Base-by-base conservation (phyloP, 768 basidiomycete genomes). In the Trametes cubensis region DNA sequence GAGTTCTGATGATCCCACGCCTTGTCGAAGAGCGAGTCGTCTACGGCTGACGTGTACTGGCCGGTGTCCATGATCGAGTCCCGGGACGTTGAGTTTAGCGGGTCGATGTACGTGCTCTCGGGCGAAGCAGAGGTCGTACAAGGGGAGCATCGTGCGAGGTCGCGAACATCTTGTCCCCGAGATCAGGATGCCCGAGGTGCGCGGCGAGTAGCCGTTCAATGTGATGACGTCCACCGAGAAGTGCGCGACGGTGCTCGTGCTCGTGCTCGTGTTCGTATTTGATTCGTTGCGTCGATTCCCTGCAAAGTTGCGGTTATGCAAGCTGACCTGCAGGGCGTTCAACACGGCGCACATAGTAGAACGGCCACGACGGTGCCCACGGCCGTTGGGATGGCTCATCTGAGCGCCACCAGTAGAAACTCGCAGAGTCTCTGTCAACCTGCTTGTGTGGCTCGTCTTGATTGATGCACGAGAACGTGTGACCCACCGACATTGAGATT, bases 31-130 rank as follows among this genome's bases (percentile, higher is more conserved):
- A 74, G 58, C 20, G 73, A 74, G 64, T 75, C 74, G 23, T 69
- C 70, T 10, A 65, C 61, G 10, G 60, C 63, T 28, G 67, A 60
- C 25, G 58, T 55, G 34, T 53, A 76, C 21, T 74, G 70, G 13
- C 79, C 82, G 39, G 76, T 74, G 63, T 88, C 86, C 69, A 90
- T 77, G 56, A 90, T 84, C 0, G 90, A 93, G 68, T 91, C 89
- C 55, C 78, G 87, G 0, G 81, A 82, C 4, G 75, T 72, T 30
- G 76, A 76, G 61, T 77, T 71, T 15, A 65, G n/a, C n/a, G n/a
- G n/a, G n/a, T n/a, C n/a, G n/a, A n/a, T n/a, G n/a, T n/a, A n/a
- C n/a, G n/a, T n/a, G n/a, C n/a, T n/a, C n/a, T n/a, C n/a, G n/a
- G n/a, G n/a, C n/a, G n/a, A n/a, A n/a, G n/a, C n/a, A n/a, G n/a